These are phyloP conservation scores for Cucurbita pepo DNA, from an alignment of 306 rosid species.

Conservation along the genomic window DNA sequence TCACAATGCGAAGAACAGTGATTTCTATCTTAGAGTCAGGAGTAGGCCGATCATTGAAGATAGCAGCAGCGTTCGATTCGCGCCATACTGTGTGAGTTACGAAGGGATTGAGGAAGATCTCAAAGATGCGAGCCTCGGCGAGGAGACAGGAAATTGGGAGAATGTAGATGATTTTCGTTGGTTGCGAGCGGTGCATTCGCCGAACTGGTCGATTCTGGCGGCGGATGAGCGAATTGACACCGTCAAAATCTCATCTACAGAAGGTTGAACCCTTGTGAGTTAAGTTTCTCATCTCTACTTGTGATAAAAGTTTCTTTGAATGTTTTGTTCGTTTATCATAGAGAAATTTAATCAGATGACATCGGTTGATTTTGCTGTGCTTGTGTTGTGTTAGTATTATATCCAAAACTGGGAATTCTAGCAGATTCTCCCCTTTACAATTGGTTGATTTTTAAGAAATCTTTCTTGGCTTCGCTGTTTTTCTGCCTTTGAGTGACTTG, in stretches of 20 bases:
- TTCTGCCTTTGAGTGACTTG: not conserved
- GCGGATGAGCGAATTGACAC: constrained; percentile 46
- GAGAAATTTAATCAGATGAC: not conserved
- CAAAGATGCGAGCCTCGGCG: constrained; percentile 29
- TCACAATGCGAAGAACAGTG: constrained; percentile 43
- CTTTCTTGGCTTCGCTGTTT: not conserved
- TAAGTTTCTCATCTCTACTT: not conserved
- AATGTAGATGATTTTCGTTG: constrained; percentile 83
- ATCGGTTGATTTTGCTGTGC: not conserved
- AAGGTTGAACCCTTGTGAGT: not conserved
- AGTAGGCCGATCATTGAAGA: constrained; percentile 85
- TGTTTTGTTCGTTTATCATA: not conserved
- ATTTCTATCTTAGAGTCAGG: constrained; percentile 73
- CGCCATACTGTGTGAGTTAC: constrained; percentile 62
- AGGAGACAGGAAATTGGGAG: constrained; percentile 65
- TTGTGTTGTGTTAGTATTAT: not conserved
- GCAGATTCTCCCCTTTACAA: not conserved
- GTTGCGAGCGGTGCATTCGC: constrained; percentile 63
- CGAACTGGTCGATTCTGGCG: constrained; percentile 68
- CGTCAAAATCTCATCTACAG: constrained; percentile 15
- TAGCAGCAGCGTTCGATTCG: constrained; percentile 42
- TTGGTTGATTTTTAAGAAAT: not conserved
- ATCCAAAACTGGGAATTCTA: not conserved
- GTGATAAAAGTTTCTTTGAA: not conserved
- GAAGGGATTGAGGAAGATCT: constrained; percentile 59